A percentile compares a stretch with the other conserved stretches of the same genome.
Conservation (phyloP, 192 early-diverging fungal species). For the Umbelopsis isabellina region DNA sequence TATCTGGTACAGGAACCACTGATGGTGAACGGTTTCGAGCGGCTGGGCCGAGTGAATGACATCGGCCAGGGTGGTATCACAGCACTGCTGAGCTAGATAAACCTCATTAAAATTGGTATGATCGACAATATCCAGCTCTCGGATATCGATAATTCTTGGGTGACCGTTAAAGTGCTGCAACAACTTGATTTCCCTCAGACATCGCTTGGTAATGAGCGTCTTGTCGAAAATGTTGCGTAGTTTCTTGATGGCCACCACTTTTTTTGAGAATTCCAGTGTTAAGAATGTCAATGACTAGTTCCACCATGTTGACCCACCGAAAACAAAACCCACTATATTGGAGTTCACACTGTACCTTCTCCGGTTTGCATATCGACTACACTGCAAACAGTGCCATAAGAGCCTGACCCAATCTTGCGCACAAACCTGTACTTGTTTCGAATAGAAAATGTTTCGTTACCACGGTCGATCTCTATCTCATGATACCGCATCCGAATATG, state of each 20-base stretch:
- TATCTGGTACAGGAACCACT: conserved; percentile 76
- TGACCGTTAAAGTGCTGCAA: conserved; percentile 92
- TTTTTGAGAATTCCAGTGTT: conserved; percentile 19
- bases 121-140: conserved; percentile 74
- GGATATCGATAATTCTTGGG: conserved; percentile 47
- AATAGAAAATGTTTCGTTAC: conserved; percentile 40
- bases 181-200: conserved; percentile 90
- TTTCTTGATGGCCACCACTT: conserved; percentile 94
- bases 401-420: conserved; percentile 87
- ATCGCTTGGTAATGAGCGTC: conserved; percentile 86
- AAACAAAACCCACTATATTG: no score
- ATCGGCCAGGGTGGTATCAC: conserved; percentile 76
- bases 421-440: conserved; percentile 66
- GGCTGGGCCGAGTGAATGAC: conserved; percentile 64
- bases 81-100: conserved; percentile 62
- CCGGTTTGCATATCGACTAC: conserved; percentile 23
- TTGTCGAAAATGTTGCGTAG: conserved; percentile 83
- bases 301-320: conserved; percentile 65
- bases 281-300: conserved; percentile 73
- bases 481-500: conserved; percentile 22
- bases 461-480: conserved; percentile 30
- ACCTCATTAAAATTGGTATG: conserved; percentile 52
- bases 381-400: conserved; percentile 88
- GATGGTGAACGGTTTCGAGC: conserved; percentile 45
- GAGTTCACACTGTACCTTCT: not conserved